Conservation (phyloP, 768 basidiomycete species). For the Phlegmacium glaucopus region DNA sequence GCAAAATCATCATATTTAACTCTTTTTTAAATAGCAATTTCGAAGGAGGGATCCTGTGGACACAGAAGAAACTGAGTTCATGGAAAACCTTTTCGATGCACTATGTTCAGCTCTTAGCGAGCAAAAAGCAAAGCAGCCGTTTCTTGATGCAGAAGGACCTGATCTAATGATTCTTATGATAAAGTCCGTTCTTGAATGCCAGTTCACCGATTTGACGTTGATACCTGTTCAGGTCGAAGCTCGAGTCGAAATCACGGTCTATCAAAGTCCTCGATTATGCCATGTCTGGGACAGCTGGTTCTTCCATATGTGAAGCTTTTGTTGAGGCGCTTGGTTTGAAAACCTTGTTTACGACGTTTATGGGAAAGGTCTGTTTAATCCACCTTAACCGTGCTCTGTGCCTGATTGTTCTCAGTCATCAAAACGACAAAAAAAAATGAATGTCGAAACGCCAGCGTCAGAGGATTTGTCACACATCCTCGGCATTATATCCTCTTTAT, state of each 20-base stretch:
- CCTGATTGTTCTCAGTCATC: conserved; percentile 27
- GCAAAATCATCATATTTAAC: not conserved
- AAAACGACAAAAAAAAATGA: conserved; percentile 61
- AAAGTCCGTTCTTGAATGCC: conserved; percentile 59
- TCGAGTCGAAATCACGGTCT: conserved; percentile 72
- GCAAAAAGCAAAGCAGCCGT: conserved; percentile 71
- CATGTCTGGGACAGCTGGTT: conserved; percentile 72
- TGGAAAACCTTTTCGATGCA: conserved; percentile 94
- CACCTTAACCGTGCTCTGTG: too few species aligned
- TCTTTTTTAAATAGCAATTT: conserved; percentile 60
- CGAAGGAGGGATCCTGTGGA: conserved; percentile 80
- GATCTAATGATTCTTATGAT: conserved; percentile 99
- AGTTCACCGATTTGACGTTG: not conserved
- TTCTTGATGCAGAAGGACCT: conserved; percentile 88
- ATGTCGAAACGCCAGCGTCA: conserved; percentile 45
- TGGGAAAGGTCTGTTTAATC: conserved; percentile 72
- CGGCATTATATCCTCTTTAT: conserved; percentile 83
- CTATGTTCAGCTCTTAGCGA: conserved; percentile 86
- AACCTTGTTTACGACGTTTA: conserved; percentile 84
- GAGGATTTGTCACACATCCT: conserved; percentile 89
- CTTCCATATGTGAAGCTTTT: conserved; percentile 75
- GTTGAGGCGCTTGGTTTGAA: conserved; percentile 87
- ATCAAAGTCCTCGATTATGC: conserved; percentile 93
- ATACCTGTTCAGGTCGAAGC: conserved; percentile 61
- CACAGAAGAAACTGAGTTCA: conserved; percentile 92